phyloP scores from a whole-genome alignment of 441 rosid species.

The Croton laevigatus region DNA sequence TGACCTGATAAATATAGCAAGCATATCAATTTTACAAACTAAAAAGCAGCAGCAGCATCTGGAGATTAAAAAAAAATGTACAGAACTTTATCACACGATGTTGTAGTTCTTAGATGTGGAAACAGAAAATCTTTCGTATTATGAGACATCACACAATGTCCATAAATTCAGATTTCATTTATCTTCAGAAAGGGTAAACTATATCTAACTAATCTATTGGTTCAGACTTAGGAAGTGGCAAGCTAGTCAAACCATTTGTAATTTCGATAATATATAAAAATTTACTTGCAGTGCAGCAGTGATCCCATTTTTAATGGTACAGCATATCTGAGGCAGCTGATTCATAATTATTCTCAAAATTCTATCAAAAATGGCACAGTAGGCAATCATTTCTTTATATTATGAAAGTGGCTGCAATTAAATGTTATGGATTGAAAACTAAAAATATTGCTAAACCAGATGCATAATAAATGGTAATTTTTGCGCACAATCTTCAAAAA shows the following conservation, averaged over 20 bases:
- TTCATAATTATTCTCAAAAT: not conserved
- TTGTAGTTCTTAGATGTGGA: not conserved
- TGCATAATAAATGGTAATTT: not conserved
- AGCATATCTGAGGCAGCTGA: not conserved
- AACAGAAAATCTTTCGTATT: not conserved
- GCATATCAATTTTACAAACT: not conserved
- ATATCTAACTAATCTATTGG: not conserved
- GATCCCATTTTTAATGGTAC: too few species aligned
- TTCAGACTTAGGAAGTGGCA: not conserved
- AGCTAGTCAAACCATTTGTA: not conserved
- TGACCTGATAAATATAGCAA: conserved; percentile 46
- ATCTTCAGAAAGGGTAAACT: not conserved
- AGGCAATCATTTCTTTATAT: conserved; percentile 4
- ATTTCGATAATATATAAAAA: not conserved
- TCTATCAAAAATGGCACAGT: not conserved
- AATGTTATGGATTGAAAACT: not conserved
- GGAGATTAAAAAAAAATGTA: not conserved
- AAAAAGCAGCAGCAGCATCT: conserved; percentile 2
- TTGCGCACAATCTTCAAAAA: conserved; percentile 3
- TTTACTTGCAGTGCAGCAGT: not conserved
- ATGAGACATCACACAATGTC: not conserved
- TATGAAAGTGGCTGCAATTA: not conserved
- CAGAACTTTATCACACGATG: not conserved
- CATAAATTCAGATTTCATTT: not conserved
- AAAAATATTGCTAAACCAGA: not conserved